Conservation (phyloP, 495 filamentous ascomycete species). For the Articulospora tetracladia region DNA sequence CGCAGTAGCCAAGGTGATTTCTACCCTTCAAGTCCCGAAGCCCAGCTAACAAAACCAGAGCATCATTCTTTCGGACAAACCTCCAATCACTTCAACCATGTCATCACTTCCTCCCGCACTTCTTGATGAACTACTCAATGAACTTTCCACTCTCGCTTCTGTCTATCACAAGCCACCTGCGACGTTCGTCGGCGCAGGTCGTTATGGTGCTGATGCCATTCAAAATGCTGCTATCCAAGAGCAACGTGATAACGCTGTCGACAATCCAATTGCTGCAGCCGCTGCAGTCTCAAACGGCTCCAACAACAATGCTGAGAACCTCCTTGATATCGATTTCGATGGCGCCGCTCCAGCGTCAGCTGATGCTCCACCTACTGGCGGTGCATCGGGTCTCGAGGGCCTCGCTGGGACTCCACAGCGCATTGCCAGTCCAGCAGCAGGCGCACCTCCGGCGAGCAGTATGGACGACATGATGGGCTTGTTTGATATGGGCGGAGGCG, state of each 20-base stretch:
- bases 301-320: conserved; percentile 80
- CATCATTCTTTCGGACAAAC: conserved; percentile 90
- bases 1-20: conserved; percentile 71
- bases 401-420: conserved; percentile 76
- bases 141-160: conserved; percentile 93
- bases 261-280: conserved; percentile 89
- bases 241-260: conserved; percentile 83
- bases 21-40: background rate
- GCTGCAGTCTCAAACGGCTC: conserved; percentile 59
- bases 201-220: conserved; percentile 90
- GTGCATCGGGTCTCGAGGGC: conserved; percentile 66
- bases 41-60: conserved; percentile 46
- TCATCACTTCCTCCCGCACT: conserved; percentile 77
- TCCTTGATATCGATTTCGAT: conserved; percentile 98
- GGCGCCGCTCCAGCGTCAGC: conserved; percentile 87
- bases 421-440: conserved; percentile 57
- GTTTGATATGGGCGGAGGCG: conserved; percentile 47
- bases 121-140: conserved; percentile 79
- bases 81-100: conserved; percentile 90
- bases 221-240: conserved; percentile 96
- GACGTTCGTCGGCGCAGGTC: conserved; percentile 92
- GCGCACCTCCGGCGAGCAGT: conserved; percentile 49
- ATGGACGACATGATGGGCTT: conserved; percentile 91
- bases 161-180: conserved; percentile 99
- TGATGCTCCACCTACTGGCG: conserved; percentile 57